These are phyloP conservation scores for Nothophaeocryptopus gaeumannii DNA, from an alignment of 2,329 filamentous ascomycete species.

Conservation along the genomic window DNA sequence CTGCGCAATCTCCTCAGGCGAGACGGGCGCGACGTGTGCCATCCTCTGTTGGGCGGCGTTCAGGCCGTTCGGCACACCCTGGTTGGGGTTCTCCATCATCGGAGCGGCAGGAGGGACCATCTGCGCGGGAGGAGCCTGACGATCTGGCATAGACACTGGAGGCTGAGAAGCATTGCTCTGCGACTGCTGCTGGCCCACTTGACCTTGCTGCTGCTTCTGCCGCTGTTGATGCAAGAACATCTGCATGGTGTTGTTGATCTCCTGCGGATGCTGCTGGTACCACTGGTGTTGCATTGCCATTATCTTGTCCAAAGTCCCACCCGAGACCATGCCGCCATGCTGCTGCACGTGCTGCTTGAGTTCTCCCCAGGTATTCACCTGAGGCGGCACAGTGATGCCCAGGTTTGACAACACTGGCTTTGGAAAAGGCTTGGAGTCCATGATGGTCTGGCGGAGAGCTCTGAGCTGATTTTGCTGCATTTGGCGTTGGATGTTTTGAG, in stretches of 20 bases:
- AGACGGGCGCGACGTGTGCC: constrained; percentile 10
- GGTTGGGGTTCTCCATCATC: constrained; percentile 16
- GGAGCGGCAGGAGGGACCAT: constrained; percentile 37
- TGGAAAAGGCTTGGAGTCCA: constrained; percentile 21
- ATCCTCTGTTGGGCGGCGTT: constrained; percentile 23
- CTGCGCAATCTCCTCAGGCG: constrained; percentile 40
- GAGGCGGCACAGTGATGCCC: constrained; percentile 42
- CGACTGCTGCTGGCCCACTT: constrained; percentile 33
- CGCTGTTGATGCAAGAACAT: constrained; percentile 36
- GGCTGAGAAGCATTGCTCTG: constrained; percentile 15
- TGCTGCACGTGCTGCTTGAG: constrained; percentile 53
- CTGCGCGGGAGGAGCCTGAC: constrained; percentile 39
- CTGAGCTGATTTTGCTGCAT: constrained; percentile 16
- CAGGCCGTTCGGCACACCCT: constrained; percentile 22
- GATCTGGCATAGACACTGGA: constrained; percentile 17
- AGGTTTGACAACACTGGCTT: constrained; percentile 14
- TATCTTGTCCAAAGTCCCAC: constrained; percentile 42
- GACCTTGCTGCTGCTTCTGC: constrained; percentile 44
- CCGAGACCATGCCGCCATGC: constrained; percentile 45
- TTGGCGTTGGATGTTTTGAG: constrained; percentile 15
- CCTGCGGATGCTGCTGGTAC: constrained; percentile 25
- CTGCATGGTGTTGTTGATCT: constrained; percentile 22
- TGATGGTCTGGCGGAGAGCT: constrained; percentile 14
- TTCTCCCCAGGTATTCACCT: constrained; percentile 56
- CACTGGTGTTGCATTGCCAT: constrained; percentile 27